These are phyloP conservation scores for Eucalyptus albens DNA, from an alignment of 345 rosid genomes.

Conservation along the genomic window DNA sequence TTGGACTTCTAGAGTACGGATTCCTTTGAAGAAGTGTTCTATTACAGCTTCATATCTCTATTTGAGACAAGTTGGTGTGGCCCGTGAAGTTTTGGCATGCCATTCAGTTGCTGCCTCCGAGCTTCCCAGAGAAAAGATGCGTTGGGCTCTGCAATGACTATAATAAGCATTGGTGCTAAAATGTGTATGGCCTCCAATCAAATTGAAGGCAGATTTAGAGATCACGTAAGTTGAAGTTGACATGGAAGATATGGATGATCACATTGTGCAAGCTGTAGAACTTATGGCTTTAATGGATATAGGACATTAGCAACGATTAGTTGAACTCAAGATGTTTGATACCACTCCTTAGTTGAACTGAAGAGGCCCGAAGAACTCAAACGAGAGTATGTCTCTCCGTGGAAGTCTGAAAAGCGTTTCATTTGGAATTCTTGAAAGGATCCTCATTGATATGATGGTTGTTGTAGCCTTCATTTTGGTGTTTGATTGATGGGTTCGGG, in stretches of 20 bases:
- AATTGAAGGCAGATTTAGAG: not conserved
- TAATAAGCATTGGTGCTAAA: not conserved
- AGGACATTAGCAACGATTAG: not conserved
- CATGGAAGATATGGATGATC: not conserved
- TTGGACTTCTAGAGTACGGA: not conserved
- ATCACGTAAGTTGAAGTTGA: not conserved
- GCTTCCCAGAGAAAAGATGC: not conserved
- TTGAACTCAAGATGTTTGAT: not conserved
- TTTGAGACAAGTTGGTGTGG: not conserved
- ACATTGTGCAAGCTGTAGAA: not conserved
- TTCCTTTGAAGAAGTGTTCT: not conserved
- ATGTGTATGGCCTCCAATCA: not conserved
- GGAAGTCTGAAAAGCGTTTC: not conserved
- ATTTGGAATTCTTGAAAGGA: not conserved
- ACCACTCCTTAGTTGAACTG: not conserved
- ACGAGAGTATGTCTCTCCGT: not conserved
- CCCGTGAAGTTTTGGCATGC: not conserved
- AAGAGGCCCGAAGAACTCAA: not conserved
- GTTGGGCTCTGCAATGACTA: not conserved
- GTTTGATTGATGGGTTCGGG: not conserved
- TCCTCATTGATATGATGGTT: not conserved
- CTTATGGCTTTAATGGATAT: not conserved
- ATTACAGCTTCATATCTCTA: not conserved
- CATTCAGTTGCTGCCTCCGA: not conserved
- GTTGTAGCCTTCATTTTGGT: not conserved